Conservation (phyloP, 805 yeast genomes). For the Ogataea paradorogensis region DNA sequence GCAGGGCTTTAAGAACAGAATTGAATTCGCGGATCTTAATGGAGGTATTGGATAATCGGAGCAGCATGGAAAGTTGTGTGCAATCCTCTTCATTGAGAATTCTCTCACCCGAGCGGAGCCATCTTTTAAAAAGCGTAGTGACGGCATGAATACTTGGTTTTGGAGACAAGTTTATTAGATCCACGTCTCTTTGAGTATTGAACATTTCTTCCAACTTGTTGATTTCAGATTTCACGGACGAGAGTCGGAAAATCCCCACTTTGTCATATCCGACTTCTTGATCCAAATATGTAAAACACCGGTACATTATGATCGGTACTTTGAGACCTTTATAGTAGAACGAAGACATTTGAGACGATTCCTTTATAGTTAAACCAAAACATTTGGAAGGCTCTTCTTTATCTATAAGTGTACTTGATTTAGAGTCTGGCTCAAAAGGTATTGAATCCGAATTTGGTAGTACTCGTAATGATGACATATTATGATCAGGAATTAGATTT, state of each 20-base stretch:
- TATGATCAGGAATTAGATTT: neutral
- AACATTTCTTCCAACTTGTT: constrained; percentile 16
- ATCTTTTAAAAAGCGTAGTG: constrained; percentile 76
- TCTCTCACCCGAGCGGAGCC: constrained; percentile 52
- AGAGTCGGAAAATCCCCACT: constrained; percentile 81
- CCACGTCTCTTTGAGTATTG: constrained; percentile 15
- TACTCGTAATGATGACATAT: neutral
- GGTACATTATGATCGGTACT: constrained; percentile 66
- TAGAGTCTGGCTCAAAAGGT: neutral
- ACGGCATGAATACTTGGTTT: constrained; percentile 72
- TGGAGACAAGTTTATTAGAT: constrained; percentile 11
- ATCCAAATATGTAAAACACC: constrained; percentile 67
- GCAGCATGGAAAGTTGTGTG: constrained; percentile 28
- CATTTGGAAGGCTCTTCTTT: constrained; percentile 25
- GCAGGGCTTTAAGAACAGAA: constrained; percentile 39
- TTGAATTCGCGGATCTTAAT: constrained; percentile 27
- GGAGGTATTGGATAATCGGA: constrained; percentile 51
- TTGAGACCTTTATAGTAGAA: constrained; percentile 40
- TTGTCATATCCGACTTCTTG: constrained; percentile 64
- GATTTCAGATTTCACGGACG: constrained; percentile 38
- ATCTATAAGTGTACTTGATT: neutral
- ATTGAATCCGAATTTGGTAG: neutral
- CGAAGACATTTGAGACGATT: constrained; percentile 48
- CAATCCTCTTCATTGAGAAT: constrained; percentile 15
- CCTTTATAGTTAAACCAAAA: constrained; percentile 57